Conservation (phyloP, 768 basidiomycete species). For the Gymnopilus dilepis region DNA sequence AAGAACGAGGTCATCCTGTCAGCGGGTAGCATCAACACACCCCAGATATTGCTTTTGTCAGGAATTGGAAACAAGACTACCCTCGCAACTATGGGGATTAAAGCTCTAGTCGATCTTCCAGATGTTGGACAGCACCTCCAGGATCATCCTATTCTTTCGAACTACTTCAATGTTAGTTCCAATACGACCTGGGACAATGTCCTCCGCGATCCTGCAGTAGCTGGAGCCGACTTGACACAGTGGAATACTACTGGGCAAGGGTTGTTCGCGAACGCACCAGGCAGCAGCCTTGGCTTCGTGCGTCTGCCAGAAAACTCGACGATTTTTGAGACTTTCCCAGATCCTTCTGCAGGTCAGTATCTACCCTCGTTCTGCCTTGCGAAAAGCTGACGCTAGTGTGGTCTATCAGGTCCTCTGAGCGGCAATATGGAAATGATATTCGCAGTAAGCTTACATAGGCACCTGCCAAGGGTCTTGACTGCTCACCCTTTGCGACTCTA, state of each 20-base stretch:
- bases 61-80: conserved; percentile 34
- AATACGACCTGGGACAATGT: conserved; percentile 26
- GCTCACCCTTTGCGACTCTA: background rate
- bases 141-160: conserved; percentile 31
- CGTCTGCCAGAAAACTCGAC: conserved; percentile 25
- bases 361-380: conserved; percentile 7
- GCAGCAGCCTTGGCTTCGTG: conserved; percentile 27
- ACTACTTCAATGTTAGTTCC: conserved; percentile 27
- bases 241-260: conserved; percentile 35
- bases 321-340: conserved; percentile 23
- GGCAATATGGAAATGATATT: conserved; percentile 36
- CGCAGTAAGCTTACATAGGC: conserved; percentile 22
- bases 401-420: too few species aligned
- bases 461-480: too few species aligned
- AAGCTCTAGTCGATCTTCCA: conserved; percentile 30
- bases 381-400: too few species aligned
- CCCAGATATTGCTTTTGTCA: conserved; percentile 34
- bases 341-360: conserved; percentile 35
- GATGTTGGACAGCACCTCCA: conserved; percentile 35
- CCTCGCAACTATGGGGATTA: conserved; percentile 34
- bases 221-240: conserved; percentile 20
- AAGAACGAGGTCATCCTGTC: conserved; percentile 27
- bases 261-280: conserved; percentile 20
- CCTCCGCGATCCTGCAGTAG: conserved; percentile 18
- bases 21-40: conserved; percentile 37